phyloP scores from a whole-genome alignment of 768 basidiomycete genomes.

The Tricholoma hemisulphureum region DNA sequence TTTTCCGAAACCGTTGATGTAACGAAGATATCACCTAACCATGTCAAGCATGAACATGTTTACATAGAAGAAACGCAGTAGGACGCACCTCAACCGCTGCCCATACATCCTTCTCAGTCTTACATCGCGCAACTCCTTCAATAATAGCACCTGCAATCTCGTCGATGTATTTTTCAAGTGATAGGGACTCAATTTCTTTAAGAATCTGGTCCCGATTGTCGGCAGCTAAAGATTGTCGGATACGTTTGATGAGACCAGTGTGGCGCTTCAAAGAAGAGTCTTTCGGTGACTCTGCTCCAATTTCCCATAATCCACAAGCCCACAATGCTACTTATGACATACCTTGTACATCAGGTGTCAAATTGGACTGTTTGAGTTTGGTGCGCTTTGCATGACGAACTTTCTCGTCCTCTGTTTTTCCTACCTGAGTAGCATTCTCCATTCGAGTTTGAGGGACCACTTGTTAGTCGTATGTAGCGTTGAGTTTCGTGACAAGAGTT shows the following conservation, averaged over 20 bases:
- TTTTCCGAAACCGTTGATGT: slow-evolving; percentile 80
- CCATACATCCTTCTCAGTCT: slow-evolving; percentile 90
- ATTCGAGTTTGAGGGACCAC: slow-evolving; percentile 17
- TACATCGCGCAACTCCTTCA: slow-evolving; percentile 85
- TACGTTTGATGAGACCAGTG: slow-evolving; percentile 91
- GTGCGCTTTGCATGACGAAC: slow-evolving; percentile 55
- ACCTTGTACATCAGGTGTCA: slow-evolving; percentile 49
- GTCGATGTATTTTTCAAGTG: slow-evolving; percentile 93
- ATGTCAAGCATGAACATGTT: neutral
- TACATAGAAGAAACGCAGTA: neutral
- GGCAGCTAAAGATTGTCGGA: slow-evolving; percentile 78
- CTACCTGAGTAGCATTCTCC: slow-evolving; percentile 30
- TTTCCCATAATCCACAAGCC: neutral
- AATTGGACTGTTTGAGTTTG: slow-evolving; percentile 58
- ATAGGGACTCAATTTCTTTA: slow-evolving; percentile 88
- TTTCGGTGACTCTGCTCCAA: slow-evolving; percentile 59
- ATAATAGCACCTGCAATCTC: slow-evolving; percentile 86
- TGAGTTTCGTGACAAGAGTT: neutral
- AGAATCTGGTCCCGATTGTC: slow-evolving; percentile 85
- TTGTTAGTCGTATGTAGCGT: slow-evolving; percentile 15
- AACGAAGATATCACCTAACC: slow-evolving; percentile 81
- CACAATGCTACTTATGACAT: slow-evolving; percentile 14
- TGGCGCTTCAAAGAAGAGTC: slow-evolving; percentile 97
- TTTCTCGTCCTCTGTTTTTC: slow-evolving; percentile 43
- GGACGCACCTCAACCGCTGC: slow-evolving; percentile 82